Evolutionary conservation across 495 filamentous ascomycete genomes (phyloP).

Genomic region (Aspergillus heteromorphus): DNA sequence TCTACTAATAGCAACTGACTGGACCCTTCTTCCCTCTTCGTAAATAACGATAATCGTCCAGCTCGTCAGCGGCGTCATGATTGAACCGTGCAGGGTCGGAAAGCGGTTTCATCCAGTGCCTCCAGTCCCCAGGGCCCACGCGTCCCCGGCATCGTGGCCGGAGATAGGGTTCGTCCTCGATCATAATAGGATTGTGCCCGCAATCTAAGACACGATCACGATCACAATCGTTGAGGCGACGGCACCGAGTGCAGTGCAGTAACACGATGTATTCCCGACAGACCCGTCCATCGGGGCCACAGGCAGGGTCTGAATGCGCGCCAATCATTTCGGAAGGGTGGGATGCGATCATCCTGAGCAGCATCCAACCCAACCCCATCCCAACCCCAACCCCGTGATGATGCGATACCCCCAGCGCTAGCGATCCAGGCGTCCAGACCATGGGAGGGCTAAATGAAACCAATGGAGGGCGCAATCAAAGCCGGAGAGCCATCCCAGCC

Average conservation of each 20-base stretch:
- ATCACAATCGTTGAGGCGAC: neutral
- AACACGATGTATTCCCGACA: neutral
- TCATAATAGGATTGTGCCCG: neutral
- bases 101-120: neutral
- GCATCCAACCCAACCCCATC: neutral
- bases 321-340: neutral
- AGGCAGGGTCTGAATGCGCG: neutral
- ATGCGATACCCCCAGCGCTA: neutral
- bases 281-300: neutral
- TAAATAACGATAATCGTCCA: neutral
- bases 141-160: neutral
- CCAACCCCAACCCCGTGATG: neutral
- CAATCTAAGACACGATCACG: neutral
- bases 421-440: too few species aligned
- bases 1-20: neutral
- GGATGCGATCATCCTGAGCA: neutral
- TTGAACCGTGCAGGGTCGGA: neutral
- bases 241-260: too few species aligned
- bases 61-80: neutral
- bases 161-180: neutral
- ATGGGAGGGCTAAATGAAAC: too few species aligned
- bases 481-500: neutral
- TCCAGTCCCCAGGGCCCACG: too few species aligned
- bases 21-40: neutral
- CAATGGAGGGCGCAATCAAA: too few species aligned